Evolutionary conservation across 352 stramenopile genomes (phyloP).

Genomic region (Phytophthora pinifolia): DNA sequence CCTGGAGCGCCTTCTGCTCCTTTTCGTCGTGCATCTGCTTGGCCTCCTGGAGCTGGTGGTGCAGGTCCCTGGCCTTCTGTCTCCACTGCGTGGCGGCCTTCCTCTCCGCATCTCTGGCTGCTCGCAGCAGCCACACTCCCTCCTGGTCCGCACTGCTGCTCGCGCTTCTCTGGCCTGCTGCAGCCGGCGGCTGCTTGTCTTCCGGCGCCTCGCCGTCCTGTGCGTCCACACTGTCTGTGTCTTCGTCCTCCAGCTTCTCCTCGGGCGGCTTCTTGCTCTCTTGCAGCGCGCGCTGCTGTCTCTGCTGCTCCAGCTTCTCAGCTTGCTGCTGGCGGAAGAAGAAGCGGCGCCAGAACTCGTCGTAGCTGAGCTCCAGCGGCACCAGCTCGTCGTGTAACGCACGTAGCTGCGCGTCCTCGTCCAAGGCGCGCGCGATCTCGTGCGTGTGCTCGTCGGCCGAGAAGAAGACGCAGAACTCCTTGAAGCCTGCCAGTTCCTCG

Average conservation of each 20-base stretch:
- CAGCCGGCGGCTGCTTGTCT: conserved; percentile 6
- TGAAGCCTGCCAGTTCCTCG: conserved; percentile 75
- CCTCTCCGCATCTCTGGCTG: conserved; percentile 39
- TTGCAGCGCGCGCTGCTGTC: conserved; percentile 9
- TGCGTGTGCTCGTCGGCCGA: conserved; percentile 65
- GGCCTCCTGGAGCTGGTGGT: conserved; percentile 49
- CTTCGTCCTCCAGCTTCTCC: conserved; percentile 39
- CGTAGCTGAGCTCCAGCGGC: conserved; percentile 70
- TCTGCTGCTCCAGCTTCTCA: conserved; percentile 36
- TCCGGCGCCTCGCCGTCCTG: conserved; percentile 26
- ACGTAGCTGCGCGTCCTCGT: conserved; percentile 51
- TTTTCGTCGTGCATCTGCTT: conserved; percentile 51
- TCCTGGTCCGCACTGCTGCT: conserved; percentile 35
- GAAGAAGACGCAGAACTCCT: conserved; percentile 65
- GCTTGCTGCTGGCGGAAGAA: conserved; percentile 73
- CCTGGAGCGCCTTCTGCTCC: conserved; percentile 39
- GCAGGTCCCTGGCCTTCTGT: conserved; percentile 66
- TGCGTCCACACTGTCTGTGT: conserved; percentile 35
- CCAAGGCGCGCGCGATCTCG: conserved; percentile 65
- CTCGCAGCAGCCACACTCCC: conserved; percentile 42
- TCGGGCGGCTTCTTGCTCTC: conserved; percentile 31
- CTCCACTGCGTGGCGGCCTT: conserved; percentile 62
- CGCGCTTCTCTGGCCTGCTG: conserved; percentile 20
- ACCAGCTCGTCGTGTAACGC: conserved; percentile 72
- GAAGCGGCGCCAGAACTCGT: conserved; percentile 85